Evolutionary conservation across 768 basidiomycete species (phyloP), one percentile per base, ranked within the genome.

Genomic region (Mycena epipterygia): DNA sequence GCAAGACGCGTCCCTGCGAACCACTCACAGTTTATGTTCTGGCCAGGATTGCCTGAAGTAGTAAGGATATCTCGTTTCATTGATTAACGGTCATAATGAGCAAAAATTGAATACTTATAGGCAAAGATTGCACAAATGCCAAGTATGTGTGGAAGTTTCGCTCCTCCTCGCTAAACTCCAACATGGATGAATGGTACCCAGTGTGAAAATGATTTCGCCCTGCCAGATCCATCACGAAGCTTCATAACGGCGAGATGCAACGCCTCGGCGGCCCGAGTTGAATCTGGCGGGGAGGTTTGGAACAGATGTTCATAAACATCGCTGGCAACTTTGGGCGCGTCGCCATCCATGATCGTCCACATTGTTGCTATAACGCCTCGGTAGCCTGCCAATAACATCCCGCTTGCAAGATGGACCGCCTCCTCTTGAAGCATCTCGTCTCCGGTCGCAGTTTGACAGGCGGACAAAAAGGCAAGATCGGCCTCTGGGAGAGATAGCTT

Each of bases 221-320:
- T 30, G 14, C 30, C 2, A 32, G 17, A 32, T 21, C 30, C 17
- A 12, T 32, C 30, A 13, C 17, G 19, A 30, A 52, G 51, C 4
- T 57, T 57, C 55, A 21, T 37, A 35, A 57, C 29, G n/a, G 55
- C 55, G 11, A 57, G 39, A 57, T 57, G 35, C 55, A 57, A 57
- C 13, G 35, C 55, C 29, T 37, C 55, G 2, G 35, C 55, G 16
- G 55, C 55, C 55, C 29, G 33, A 29, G 55, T 57, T 17, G 35
- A 9, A 39, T 57, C 55, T 21, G 37, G 35, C n/a, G 37, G 55
- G 16, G 23, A 57, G 16, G 55, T 57, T 21, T 57, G 13, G 35
- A 57, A 57, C 21, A 57, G 55, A 57, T 57, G 55, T 19, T 57
- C 55, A 57, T 57, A 57, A 39, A 57, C 35, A 57, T 57, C 55